Conservation (phyloP, 1,284 basidiomycete species). For the Amylostereum chailletii region DNA sequence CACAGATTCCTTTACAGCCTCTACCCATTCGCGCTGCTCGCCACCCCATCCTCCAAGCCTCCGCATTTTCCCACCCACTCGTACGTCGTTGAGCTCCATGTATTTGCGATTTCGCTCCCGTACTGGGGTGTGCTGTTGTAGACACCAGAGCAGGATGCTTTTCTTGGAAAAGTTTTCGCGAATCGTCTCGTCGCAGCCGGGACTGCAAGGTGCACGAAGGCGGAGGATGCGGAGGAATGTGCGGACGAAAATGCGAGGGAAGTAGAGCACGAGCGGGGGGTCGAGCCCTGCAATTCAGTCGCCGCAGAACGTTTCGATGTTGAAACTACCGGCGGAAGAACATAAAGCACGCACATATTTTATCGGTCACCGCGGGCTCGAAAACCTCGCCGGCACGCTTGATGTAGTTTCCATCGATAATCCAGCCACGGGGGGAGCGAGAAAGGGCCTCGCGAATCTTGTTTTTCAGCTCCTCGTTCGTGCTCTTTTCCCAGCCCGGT, state of each 20-base stretch:
- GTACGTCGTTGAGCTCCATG: slow-evolving; percentile 12
- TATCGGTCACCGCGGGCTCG: slow-evolving; percentile 38
- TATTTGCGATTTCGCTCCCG: slow-evolving; percentile 16
- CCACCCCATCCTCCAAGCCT: slow-evolving; percentile 23
- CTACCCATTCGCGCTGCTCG: slow-evolving; percentile 18
- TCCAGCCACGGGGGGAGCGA: slow-evolving; percentile 15
- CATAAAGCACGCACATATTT: slow-evolving; percentile 40
- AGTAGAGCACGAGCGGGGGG: slow-evolving; percentile 48
- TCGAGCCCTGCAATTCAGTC: slow-evolving; percentile 42
- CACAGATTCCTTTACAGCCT: slow-evolving; percentile 13
- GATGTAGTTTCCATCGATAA: slow-evolving; percentile 20
- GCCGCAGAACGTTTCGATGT: not conserved
- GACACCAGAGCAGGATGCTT: slow-evolving; percentile 53
- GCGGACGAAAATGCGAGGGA: slow-evolving; percentile 44
- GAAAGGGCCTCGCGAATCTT: slow-evolving; percentile 13
- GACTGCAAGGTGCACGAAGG: slow-evolving; percentile 32
- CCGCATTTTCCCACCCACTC: slow-evolving; percentile 17
- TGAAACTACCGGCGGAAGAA: not conserved
- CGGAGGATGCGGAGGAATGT: slow-evolving; percentile 42
- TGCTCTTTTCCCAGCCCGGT: slow-evolving; percentile 16
- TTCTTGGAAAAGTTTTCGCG: slow-evolving; percentile 35
- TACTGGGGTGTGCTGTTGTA: slow-evolving; percentile 30
- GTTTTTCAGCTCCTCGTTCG: slow-evolving; percentile 13
- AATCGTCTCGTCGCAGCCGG: slow-evolving; percentile 41
- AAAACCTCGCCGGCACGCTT: slow-evolving; percentile 19